A percentile compares a stretch with the other conserved stretches of the same genome.
phyloP scores from a whole-genome alignment of 192 early-diverging fungal species.

The Rhizoclosmatium sp. region DNA sequence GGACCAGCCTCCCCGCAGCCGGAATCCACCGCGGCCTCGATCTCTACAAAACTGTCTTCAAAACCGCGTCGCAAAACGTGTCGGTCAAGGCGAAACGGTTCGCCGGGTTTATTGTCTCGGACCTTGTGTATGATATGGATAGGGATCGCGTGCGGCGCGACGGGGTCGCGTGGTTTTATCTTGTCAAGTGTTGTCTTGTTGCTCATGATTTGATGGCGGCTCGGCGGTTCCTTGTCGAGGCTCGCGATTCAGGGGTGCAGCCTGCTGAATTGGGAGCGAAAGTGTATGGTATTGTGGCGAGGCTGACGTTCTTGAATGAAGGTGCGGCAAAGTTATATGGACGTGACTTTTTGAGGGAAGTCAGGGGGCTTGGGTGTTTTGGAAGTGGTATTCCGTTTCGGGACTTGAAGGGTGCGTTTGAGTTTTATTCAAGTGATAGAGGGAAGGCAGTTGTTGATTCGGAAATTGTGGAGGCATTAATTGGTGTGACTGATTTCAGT shows the following conservation, averaged over 20 bases:
- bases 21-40: neutral
- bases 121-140: constrained; percentile 22
- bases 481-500: neutral
- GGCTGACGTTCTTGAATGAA: constrained; percentile 3
- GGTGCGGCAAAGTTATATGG: constrained; percentile 13
- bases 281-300: constrained; percentile 12
- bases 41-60: neutral
- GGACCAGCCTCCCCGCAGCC: neutral
- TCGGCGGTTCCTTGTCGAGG: neutral
- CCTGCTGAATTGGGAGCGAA: neutral
- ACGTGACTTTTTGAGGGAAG: neutral
- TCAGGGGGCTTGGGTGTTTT: neutral
- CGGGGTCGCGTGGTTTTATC: neutral
- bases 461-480: neutral
- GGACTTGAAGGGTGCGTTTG: neutral
- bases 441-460: neutral
- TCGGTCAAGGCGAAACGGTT: neutral
- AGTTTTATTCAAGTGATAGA: neutral
- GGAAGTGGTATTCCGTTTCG: neutral
- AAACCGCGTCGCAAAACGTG: neutral
- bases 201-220: neutral
- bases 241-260: neutral
- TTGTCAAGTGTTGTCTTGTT: constrained; percentile 16
- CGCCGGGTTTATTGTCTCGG: neutral
- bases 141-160: neutral